These are phyloP conservation scores for Phytopythium chamaehyphon DNA, from an alignment of 352 stramenopile genomes.

Conservation along the genomic window DNA sequence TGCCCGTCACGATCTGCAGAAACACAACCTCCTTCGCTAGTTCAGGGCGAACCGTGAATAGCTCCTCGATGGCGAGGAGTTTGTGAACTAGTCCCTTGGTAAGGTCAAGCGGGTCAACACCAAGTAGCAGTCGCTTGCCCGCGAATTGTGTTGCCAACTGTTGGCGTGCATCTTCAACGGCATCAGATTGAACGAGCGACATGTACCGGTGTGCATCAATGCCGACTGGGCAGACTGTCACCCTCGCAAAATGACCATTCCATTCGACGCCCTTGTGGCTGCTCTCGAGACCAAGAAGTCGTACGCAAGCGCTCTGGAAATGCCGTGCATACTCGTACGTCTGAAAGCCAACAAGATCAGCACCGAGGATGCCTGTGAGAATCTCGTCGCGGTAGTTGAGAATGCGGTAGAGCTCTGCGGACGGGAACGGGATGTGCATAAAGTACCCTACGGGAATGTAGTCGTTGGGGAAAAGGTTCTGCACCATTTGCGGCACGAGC, in stretches of 20 bases:
- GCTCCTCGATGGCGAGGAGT: conserved; percentile 84
- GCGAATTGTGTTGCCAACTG: conserved; percentile 64
- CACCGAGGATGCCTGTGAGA: conserved; percentile 81
- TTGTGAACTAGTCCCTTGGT: conserved; percentile 91
- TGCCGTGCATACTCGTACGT: conserved; percentile 89
- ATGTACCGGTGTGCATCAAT: conserved; percentile 85
- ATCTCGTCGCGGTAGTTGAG: conserved; percentile 87
- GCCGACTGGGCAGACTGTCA: conserved; percentile 85
- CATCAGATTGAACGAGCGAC: conserved; percentile 49
- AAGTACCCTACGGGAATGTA: conserved; percentile 85
- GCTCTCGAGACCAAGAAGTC: conserved; percentile 84
- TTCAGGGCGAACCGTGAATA: conserved; percentile 85
- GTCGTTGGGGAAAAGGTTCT: conserved; percentile 89
- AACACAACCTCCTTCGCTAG: conserved; percentile 93
- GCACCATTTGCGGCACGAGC: conserved; percentile 86
- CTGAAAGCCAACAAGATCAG: conserved; percentile 89
- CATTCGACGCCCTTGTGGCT: conserved; percentile 88
- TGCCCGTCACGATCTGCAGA: conserved; percentile 88
- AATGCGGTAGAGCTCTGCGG: conserved; percentile 87
- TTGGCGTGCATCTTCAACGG: conserved; percentile 61
- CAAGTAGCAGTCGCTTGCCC: conserved; percentile 82
- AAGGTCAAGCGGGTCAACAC: conserved; percentile 82
- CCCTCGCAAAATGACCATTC: conserved; percentile 84
- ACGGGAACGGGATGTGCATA: conserved; percentile 90
- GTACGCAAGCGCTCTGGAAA: conserved; percentile 85